A percentile compares a stretch with the other conserved stretches of the same genome.
These are phyloP conservation scores for Phytophthora boehmeriae DNA, from an alignment of 352 stramenopile species.

Conservation along the genomic window DNA sequence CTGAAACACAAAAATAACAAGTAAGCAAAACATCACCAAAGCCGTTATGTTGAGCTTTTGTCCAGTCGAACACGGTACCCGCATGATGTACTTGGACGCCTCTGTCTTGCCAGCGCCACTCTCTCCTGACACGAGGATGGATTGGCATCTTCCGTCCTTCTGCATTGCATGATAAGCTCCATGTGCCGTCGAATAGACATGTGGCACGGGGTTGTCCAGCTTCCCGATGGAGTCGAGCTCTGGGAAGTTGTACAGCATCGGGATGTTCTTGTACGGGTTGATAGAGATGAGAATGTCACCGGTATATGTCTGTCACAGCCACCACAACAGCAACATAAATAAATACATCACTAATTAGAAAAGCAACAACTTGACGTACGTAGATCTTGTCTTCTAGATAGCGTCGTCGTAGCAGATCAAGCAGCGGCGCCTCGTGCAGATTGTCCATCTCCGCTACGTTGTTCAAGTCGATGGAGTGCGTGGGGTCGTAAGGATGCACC, in stretches of 20 bases:
- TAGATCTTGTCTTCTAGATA: constrained; percentile 95
- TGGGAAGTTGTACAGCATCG: constrained; percentile 91
- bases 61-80: constrained; percentile 41
- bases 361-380: constrained; percentile 30
- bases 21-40: constrained; percentile 4
- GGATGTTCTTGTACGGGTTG: constrained; percentile 96
- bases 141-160: constrained; percentile 85
- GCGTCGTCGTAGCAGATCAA: constrained; percentile 86
- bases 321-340: constrained; percentile 4
- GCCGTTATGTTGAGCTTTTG: too few species aligned
- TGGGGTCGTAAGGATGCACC: constrained; percentile 91
- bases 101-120: constrained; percentile 90
- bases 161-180: constrained; percentile 82
- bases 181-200: constrained; percentile 88
- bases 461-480: constrained; percentile 85
- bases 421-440: constrained; percentile 90
- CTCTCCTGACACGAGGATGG: constrained; percentile 87
- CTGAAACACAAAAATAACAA: constrained; percentile 30
- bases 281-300: constrained; percentile 96
- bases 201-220: constrained; percentile 83
- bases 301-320: constrained; percentile 83
- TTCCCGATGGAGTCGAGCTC: constrained; percentile 89
- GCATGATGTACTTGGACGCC: constrained; percentile 92
- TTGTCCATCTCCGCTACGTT: constrained; percentile 96
- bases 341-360: background rate